Base-by-base conservation (phyloP, 75 land plant genomes). In the Adiantum capillusveneris region DNA sequence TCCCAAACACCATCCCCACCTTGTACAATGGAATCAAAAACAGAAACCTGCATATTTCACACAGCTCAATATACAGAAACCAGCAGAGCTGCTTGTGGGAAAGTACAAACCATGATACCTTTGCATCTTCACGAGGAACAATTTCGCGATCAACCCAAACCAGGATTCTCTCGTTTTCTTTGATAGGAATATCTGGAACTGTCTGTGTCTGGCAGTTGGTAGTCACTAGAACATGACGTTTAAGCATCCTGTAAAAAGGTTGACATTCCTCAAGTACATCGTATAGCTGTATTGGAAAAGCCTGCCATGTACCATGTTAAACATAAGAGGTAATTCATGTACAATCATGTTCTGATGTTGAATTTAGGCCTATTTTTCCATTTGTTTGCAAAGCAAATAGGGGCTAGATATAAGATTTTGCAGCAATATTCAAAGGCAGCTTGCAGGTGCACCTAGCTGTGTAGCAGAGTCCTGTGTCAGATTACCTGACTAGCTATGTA, bases 1-100 rank as follows among this genome's bases (percentile, higher is more conserved):
- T 94, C 98, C 98, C 98, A 89, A 30, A 84, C 98, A 49, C 83
- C 84, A 74, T 94, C 98, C 59, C 98, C 96, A 34, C 96, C 98
- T 94, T 94, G 98, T 53, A 90, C 96, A 72, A 90, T 77, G 16
- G 96, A 94, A 74, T 94, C 98, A 63, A 94, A 82, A 42, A 90
- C 98, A 57, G 98, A 90, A 63, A 94, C 98, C 98, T 94, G 70
- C 18, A 31, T 5, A 34, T 1, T 29, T 9, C 3, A 6, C 21
- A 24, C 5, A 16, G 31, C 27, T 24, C 13, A 55, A 30, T 2
- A 55, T 3, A 20, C 22, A 46, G 5, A 6, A 6, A 17, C 2
- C 14, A 46, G 22, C 37, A 34, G 37, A 3, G 37, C 9, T 34
- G 3, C 37, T 5, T 34, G 3, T 34, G 7, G 9, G 9, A 34